Evolutionary conservation across 106 monocot species (phyloP).

Genomic region (Narthecium ossifragum): DNA sequence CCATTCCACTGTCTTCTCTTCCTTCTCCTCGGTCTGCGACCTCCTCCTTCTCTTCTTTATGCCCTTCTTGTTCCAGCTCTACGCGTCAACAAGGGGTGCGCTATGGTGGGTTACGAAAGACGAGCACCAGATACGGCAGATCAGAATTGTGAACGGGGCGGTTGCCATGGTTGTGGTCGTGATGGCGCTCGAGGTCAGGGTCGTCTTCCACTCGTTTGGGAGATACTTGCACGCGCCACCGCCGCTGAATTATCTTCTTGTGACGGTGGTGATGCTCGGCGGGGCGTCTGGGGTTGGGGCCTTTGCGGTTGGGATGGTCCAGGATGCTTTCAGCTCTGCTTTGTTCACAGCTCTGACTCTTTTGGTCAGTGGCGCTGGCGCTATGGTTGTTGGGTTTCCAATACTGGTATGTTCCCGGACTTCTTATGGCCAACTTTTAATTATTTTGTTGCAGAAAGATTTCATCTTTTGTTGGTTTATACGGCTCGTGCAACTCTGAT

Average conservation of each 20-base stretch:
- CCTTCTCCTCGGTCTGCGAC: slow-evolving; percentile 52
- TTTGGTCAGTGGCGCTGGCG: slow-evolving; percentile 74
- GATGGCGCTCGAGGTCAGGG: slow-evolving; percentile 80
- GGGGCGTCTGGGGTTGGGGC: slow-evolving; percentile 56
- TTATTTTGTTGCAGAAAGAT: too few relatives aligned
- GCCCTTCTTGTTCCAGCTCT: slow-evolving; percentile 88
- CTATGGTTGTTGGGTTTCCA: slow-evolving; percentile 87
- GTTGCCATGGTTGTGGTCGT: slow-evolving; percentile 78
- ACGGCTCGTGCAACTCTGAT: too few relatives aligned
- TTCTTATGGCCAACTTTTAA: too few relatives aligned
- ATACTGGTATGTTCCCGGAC: too few relatives aligned
- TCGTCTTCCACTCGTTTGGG: slow-evolving; percentile 90
- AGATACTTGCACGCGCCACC: slow-evolving; percentile 86
- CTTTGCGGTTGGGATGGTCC: slow-evolving; percentile 69
- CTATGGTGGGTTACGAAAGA: slow-evolving; percentile 94
- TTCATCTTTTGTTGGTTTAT: too few relatives aligned
- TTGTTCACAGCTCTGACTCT: slow-evolving; percentile 61
- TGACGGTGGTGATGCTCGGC: slow-evolving; percentile 92
- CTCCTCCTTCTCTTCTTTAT: slow-evolving; percentile 77
- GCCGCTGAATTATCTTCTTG: slow-evolving; percentile 86
- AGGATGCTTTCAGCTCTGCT: slow-evolving; percentile 58
- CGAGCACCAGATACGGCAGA: slow-evolving; percentile 37
- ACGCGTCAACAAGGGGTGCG: slow-evolving; percentile 77
- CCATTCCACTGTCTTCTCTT: slow-evolving; percentile 56
- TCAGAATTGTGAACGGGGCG: slow-evolving; percentile 79